A percentile compares a stretch with the other conserved stretches of the same genome.
Conservation (phyloP, 768 basidiomycete genomes). For the Piloderma croceum region DNA sequence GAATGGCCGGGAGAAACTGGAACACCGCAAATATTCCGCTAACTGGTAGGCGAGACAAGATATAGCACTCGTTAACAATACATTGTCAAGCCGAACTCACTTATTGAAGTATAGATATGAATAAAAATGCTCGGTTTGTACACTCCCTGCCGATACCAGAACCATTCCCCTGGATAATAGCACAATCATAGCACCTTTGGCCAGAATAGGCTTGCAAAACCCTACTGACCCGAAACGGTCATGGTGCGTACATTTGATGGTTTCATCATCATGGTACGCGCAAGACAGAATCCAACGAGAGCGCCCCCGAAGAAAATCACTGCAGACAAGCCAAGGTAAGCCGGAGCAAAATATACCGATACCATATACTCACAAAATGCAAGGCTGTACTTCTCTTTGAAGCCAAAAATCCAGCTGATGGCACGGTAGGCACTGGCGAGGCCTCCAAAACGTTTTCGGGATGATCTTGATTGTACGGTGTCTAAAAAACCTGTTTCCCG, state of each 20-base stretch:
- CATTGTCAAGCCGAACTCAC: conserved; percentile 9
- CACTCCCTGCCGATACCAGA: conserved; percentile 16
- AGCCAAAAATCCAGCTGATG: conserved; percentile 22
- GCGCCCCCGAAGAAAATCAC: conserved; percentile 25
- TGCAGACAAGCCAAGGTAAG: background rate
- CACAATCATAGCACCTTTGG: background rate
- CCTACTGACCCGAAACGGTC: background rate
- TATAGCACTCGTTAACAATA: background rate
- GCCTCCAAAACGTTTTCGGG: background rate
- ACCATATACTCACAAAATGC: conserved; percentile 12
- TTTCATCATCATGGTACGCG: conserved; percentile 16
- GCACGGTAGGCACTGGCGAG: conserved; percentile 13
- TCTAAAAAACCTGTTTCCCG: too few relatives aligned
- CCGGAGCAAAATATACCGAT: background rate
- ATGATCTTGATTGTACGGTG: background rate
- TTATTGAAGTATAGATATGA: conserved; percentile 22
- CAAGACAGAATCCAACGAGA: conserved; percentile 20
- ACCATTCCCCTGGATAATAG: conserved; percentile 19
- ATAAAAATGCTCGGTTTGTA: conserved; percentile 19
- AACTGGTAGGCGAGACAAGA: conserved; percentile 8
- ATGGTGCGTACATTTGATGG: conserved; percentile 3
- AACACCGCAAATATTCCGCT: conserved; percentile 18
- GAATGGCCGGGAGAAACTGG: conserved; percentile 23
- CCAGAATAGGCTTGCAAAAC: conserved; percentile 3
- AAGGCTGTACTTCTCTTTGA: conserved; percentile 18